Evolutionary conservation across 129 eudicot species (phyloP), one percentile per base, ranked within the genome.

Genomic region (Centella asiatica): DNA sequence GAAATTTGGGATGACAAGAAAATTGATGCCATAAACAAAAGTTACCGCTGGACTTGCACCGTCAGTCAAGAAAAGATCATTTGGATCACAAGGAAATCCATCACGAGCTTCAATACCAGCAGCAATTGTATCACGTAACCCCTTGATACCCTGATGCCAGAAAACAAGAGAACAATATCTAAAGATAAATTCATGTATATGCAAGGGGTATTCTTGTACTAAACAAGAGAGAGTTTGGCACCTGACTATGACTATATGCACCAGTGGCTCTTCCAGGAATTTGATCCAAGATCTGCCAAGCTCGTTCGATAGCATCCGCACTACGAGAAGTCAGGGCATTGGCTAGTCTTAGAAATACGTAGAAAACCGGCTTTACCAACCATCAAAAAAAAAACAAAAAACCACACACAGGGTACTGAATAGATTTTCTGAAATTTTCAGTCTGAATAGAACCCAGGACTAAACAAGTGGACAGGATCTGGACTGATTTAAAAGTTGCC

Each of bases 181-280:
- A 49, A 47, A n/a, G 18, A 33, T 60, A 44, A 3, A 34, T 34
- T 33, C 19, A 12, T 29, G 19, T 5, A 26, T 58, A 47, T 33
- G 51, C 27, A 72, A 5, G 36, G 40, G 6, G 24, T 59, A 59
- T 33, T 42, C 18, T 14, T 20, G 8, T 18, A 2, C 50, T 37
- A 56, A 26, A 31, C 50, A 44, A 66, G 5, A 65, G 60, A 12
- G 26, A 29, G 48, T 42, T 37, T 36, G 36, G 70, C 62, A 85
- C 99, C 96, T 93, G 99, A 73, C 96, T 92, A 67, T 92, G 99
- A 76, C 99, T 92, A 63, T 92, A 92, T 33, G 96, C 99, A 80
- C 95, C 99, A 54, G 96, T 87, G 34, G 95, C 89, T 76, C 95
- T 84, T 65, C 83, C 99, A 60, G 99, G 99, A 60, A 92, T 92